Evolutionary conservation across 805 yeast species (phyloP).

Genomic region (Jamesozyma spencerorum): DNA sequence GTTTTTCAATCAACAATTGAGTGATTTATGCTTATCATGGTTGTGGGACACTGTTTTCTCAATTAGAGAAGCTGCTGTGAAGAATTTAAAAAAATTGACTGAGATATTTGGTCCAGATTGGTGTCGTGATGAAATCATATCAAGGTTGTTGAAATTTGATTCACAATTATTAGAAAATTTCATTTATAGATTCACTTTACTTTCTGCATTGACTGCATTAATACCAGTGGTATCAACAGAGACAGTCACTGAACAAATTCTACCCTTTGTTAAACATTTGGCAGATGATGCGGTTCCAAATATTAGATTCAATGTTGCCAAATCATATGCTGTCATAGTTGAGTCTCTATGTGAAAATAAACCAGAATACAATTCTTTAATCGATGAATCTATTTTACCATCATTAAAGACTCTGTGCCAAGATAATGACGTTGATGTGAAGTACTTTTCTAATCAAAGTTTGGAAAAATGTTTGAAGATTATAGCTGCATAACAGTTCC

Average conservation of each 20-base stretch:
- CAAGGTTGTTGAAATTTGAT: slow-evolving; percentile 52
- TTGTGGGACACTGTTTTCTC: slow-evolving; percentile 96
- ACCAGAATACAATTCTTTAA: slow-evolving; percentile 28
- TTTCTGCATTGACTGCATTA: slow-evolving; percentile 77
- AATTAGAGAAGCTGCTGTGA: slow-evolving; percentile 91
- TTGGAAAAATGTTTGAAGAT: slow-evolving; percentile 29
- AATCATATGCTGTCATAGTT: slow-evolving; percentile 57
- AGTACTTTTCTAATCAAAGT: slow-evolving; percentile 71
- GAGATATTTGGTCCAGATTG: slow-evolving; percentile 86
- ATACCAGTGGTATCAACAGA: slow-evolving; percentile 57
- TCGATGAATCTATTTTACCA: slow-evolving; percentile 49
- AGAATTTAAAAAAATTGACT: slow-evolving; percentile 69
- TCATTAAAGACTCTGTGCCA: slow-evolving; percentile 52
- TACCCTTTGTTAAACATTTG: slow-evolving; percentile 72
- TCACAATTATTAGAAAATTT: slow-evolving; percentile 47
- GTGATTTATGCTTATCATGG: slow-evolving; percentile 92
- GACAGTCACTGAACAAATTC: slow-evolving; percentile 51
- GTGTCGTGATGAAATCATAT: slow-evolving; percentile 79
- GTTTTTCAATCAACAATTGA: slow-evolving; percentile 85
- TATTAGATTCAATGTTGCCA: slow-evolving; percentile 90
- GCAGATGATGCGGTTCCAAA: slow-evolving; percentile 83
- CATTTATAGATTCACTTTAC: slow-evolving; percentile 83
- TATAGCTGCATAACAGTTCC: slow-evolving; percentile 1
- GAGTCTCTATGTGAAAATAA: slow-evolving; percentile 36
- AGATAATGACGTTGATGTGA: slow-evolving; percentile 83